Conservation (phyloP, 2,329 filamentous ascomycete species). For the Colletotrichum tropicicola region DNA sequence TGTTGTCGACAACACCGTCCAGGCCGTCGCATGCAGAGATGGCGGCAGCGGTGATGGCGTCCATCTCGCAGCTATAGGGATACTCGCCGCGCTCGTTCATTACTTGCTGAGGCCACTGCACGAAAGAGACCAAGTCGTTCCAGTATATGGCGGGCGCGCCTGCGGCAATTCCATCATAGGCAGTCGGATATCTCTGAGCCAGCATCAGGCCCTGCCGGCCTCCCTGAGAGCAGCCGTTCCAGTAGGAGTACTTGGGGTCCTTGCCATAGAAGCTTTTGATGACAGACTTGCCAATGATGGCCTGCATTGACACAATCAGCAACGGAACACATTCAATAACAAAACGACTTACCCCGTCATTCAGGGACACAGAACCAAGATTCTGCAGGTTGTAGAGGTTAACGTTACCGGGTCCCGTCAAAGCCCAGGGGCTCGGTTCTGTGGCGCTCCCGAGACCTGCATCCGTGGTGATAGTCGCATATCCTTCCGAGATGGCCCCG, state of each 20-base stretch:
- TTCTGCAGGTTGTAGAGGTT: conserved; percentile 39
- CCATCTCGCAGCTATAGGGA: conserved; percentile 34
- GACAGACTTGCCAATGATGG: conserved; percentile 57
- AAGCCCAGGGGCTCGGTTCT: conserved; percentile 29
- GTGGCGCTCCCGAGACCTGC: conserved; percentile 22
- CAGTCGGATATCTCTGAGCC: conserved; percentile 55
- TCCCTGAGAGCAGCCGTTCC: conserved; percentile 60
- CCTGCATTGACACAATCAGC: conserved; percentile 20
- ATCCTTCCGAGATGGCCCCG: conserved; percentile 33
- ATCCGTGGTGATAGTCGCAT: conserved; percentile 33
- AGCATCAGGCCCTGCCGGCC: conserved; percentile 59
- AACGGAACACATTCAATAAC: no score
- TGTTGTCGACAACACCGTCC: conserved; percentile 35
- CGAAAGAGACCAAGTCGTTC: not conserved
- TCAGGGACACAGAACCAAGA: conserved; percentile 38
- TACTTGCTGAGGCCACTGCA: not conserved
- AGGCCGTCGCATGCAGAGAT: conserved; percentile 39
- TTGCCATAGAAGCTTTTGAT: conserved; percentile 55
- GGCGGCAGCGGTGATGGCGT: conserved; percentile 41
- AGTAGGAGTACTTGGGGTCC: conserved; percentile 49
- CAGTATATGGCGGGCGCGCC: conserved; percentile 35
- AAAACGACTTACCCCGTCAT: conserved; percentile 58
- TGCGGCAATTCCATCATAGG: conserved; percentile 54
- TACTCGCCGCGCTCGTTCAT: conserved; percentile 13
- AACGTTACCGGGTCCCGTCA: conserved; percentile 25